Evolutionary conservation across 805 yeast genomes (phyloP), one percentile per base, ranked within the genome.

Genomic region (Sungouiozyma intestinalis): DNA sequence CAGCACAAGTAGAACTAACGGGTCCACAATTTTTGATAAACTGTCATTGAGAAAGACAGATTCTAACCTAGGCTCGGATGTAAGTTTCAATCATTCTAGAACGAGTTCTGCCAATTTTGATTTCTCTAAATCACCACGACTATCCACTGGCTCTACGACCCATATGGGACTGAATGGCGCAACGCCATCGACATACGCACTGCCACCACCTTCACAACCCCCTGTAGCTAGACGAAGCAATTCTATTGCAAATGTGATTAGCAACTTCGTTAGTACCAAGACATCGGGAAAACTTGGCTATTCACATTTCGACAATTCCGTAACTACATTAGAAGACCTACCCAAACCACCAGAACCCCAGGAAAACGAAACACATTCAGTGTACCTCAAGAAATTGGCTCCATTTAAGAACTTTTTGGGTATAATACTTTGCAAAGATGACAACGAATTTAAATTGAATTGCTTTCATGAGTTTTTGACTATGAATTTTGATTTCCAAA

Each of bases 401-500:
- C 58, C 60, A 3, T 60, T 58, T 46, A 67, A 62, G 2, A 55
- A 52, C 37, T 63, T 55, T 38, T 46, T 60, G 9, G 53, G 63
- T 1, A 47, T 57, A 0, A 52, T 65, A n/a, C 48, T 66, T 15
- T 49, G 64, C 3, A 46, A 47, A 7, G 54, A 52, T 14, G 54
- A 58, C 16, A 57, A 58, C 21, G 45, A 38, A 1, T 65, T 59
- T 35, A 46, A 52, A 39, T 44, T 46, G 2, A 42, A 46, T 1
- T 63, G 67, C 43, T 45, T 67, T 15, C 35, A 42, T 5, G 38
- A 45, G 16, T 66, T 51, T 39, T 45, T 67, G n/a, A 35, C 43
- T 0, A 48, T 50, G 14, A 63, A 57, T 38, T 77, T 78, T 50
- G 66, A 74, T 41, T 78, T 82, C 44, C 36, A 50, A 2, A 64